Conservation (phyloP, 192 early-diverging fungal genomes). For the Coemansia sp. region DNA sequence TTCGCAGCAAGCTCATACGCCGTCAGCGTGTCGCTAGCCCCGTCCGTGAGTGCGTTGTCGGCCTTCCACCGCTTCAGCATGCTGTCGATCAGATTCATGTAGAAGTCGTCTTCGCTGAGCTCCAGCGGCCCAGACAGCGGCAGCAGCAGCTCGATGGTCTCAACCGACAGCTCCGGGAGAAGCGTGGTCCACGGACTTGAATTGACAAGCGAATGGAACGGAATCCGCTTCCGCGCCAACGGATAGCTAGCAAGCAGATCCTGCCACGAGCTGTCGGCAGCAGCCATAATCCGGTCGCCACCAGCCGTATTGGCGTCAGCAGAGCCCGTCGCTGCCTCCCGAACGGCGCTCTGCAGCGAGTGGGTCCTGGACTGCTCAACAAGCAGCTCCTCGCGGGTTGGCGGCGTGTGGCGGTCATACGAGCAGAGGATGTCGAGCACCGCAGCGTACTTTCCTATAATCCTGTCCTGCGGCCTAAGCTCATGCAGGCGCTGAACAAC, state of each 20-base stretch:
- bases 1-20: conserved; percentile 26
- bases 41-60: neutral
- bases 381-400: conserved; percentile 56
- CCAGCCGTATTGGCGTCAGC: neutral
- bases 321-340: neutral
- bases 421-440: conserved; percentile 59
- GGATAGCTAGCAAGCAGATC: conserved; percentile 32
- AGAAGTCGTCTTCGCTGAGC: conserved; percentile 63
- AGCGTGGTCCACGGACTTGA: conserved; percentile 55
- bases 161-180: conserved; percentile 56
- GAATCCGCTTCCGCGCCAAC: conserved; percentile 55
- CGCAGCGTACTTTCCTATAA: conserved; percentile 35
- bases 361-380: conserved; percentile 31
- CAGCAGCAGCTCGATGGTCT: conserved; percentile 57
- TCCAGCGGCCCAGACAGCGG: conserved; percentile 59
- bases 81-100: conserved; percentile 62
- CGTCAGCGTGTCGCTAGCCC: neutral
- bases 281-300: neutral
- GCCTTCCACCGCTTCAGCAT: conserved; percentile 45
- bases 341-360: conserved; percentile 12
- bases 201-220: conserved; percentile 62
- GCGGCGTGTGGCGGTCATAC: conserved; percentile 54
- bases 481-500: conserved; percentile 58
- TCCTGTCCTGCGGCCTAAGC: conserved; percentile 50
- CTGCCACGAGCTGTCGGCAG: conserved; percentile 5